phyloP scores from a whole-genome alignment of 2,329 filamentous ascomycete species.

The Metarhizium brunneum region DNA sequence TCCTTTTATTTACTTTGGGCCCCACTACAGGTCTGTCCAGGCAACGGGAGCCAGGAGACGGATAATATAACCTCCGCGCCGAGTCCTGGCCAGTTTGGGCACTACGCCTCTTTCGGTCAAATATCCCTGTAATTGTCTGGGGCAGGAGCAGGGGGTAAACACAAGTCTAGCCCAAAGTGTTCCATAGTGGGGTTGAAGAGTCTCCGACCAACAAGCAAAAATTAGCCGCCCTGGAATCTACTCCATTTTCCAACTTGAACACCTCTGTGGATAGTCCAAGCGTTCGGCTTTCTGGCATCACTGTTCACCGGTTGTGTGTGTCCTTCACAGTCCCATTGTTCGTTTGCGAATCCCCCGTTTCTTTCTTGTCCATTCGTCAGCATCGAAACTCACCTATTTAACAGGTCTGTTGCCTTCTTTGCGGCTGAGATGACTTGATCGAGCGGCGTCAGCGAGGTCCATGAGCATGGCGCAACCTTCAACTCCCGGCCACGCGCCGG shows the following conservation, averaged over 20 bases:
- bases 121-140: neutral
- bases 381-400: neutral
- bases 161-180: neutral
- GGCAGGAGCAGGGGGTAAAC: neutral
- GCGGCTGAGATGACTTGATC: conserved; percentile 6
- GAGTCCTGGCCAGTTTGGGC: neutral
- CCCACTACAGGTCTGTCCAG: conserved; percentile 25
- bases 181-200: neutral
- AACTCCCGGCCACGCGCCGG: conserved; percentile 30
- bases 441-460: neutral
- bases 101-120: neutral
- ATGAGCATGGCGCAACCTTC: conserved; percentile 33
- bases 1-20: conserved; percentile 38
- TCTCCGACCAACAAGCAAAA: neutral
- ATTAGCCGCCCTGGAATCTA: neutral
- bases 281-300: neutral
- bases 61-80: conserved; percentile 8
- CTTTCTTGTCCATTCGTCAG: neutral
- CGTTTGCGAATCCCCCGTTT: neutral
- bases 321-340: neutral
- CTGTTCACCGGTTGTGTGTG: neutral
- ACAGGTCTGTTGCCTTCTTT: neutral
- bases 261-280: neutral
- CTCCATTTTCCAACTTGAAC: neutral
- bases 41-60: conserved; percentile 19